Conservation (phyloP, 257 asterid species). For the Fraxinus anomala region DNA sequence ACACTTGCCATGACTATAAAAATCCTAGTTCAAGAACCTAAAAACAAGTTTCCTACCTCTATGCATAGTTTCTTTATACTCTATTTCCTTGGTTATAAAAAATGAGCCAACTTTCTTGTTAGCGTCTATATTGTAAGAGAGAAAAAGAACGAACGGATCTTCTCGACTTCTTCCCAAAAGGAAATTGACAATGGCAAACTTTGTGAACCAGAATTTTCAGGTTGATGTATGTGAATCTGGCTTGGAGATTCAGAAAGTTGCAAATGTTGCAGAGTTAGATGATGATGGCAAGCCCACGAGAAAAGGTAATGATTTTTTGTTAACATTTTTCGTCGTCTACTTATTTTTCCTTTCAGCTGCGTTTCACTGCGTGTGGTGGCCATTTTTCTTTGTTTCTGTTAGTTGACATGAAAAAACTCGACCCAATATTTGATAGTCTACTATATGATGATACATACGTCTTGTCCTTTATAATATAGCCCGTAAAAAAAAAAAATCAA, state of each 20-base stretch:
- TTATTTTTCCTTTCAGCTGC: neutral
- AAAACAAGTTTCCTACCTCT: slow-evolving; percentile 5
- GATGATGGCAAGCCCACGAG: slow-evolving; percentile 68
- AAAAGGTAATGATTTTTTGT: slow-evolving; percentile 34
- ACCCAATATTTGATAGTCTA: neutral
- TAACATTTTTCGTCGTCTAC: neutral
- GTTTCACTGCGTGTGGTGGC: too few species aligned
- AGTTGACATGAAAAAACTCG: neutral
- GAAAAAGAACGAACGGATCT: neutral
- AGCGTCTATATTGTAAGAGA: neutral
- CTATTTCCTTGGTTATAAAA: slow-evolving; percentile 5
- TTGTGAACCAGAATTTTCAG: slow-evolving; percentile 31
- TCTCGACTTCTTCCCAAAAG: neutral
- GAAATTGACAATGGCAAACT: slow-evolving; percentile 35
- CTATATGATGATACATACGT: too few species aligned
- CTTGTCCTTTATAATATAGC: too few species aligned
- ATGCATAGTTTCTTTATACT: slow-evolving; percentile 17
- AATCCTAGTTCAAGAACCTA: slow-evolving; percentile 11
- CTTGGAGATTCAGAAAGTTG: slow-evolving; percentile 43
- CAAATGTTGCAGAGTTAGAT: slow-evolving; percentile 39
- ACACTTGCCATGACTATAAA: neutral
- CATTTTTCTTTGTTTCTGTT: too few species aligned
- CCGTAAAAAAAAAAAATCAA: too few species aligned
- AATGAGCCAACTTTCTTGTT: neutral
- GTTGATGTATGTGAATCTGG: slow-evolving; percentile 45